phyloP scores from a whole-genome alignment of 306 rosid genomes.

The Ormosia emarginata region DNA sequence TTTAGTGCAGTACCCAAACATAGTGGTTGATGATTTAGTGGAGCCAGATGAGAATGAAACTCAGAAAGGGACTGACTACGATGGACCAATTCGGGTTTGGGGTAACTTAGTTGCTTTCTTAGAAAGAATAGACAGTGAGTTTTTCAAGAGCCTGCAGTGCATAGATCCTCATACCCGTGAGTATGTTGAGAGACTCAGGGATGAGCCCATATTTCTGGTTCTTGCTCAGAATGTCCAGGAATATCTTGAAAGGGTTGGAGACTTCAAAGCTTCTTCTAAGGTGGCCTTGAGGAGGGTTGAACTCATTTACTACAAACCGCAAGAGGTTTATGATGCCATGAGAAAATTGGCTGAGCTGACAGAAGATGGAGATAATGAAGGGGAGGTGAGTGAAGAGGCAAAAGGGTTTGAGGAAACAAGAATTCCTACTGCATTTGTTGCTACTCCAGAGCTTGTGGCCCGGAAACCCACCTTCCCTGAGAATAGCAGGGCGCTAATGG shows the following conservation, averaged over 20 bases:
- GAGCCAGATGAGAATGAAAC: conserved; percentile 93
- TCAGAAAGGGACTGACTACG: conserved; percentile 70
- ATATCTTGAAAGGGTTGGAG: conserved; percentile 64
- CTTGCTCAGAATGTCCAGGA: conserved; percentile 97
- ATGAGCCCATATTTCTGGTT: conserved; percentile 75
- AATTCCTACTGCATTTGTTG: conserved; percentile 77
- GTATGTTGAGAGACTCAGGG: conserved; percentile 91
- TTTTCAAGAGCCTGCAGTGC: conserved; percentile 95
- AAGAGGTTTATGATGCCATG: conserved; percentile 95
- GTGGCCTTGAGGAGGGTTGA: conserved; percentile 86
- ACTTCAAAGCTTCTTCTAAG: conserved; percentile 75
- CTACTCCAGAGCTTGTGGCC: conserved; percentile 71
- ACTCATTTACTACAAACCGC: conserved; percentile 86
- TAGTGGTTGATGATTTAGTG: conserved; percentile 74
- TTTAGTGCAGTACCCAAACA: conserved; percentile 71
- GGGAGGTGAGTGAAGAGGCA: conserved; percentile 45
- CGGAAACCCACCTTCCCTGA: conserved; percentile 86
- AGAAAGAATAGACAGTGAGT: conserved; percentile 77
- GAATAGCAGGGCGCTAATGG: conserved; percentile 79
- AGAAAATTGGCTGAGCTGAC: conserved; percentile 75
- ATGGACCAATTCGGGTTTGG: conserved; percentile 82
- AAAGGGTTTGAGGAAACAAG: conserved; percentile 60
- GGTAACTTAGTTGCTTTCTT: conserved; percentile 90
- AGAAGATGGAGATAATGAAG: conserved; percentile 46
- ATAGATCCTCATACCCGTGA: conserved; percentile 97